Conservation (phyloP, 495 filamentous ascomycete genomes). For the Margaritispora aquatica region DNA sequence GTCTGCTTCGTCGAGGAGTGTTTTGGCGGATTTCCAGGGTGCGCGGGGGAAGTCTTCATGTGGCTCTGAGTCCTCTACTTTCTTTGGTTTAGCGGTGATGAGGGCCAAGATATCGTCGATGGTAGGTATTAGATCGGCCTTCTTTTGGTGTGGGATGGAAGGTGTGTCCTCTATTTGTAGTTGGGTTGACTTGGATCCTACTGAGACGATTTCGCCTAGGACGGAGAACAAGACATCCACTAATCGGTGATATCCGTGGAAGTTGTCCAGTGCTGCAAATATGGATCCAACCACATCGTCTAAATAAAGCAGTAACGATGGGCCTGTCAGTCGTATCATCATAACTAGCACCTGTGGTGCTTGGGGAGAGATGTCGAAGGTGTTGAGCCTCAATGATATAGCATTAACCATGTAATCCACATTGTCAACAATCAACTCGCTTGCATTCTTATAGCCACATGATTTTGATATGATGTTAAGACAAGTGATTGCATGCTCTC, state of each 20-base stretch:
- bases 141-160: constrained; percentile 31
- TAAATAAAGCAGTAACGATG: constrained; percentile 75
- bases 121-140: not conserved
- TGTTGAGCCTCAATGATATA: constrained; percentile 81
- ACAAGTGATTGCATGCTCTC: constrained; percentile 76
- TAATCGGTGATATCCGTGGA: constrained; percentile 85
- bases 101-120: constrained; percentile 26
- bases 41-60: constrained; percentile 28
- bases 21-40: constrained; percentile 25
- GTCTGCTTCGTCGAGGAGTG: constrained; percentile 23
- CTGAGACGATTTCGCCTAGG: constrained; percentile 72
- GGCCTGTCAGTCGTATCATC: constrained; percentile 87
- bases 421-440: constrained; percentile 81
- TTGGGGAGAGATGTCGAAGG: constrained; percentile 84
- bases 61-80: constrained; percentile 24
- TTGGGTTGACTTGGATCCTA: constrained; percentile 61
- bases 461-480: constrained; percentile 70
- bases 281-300: constrained; percentile 87
- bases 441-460: constrained; percentile 69
- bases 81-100: constrained; percentile 29
- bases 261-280: constrained; percentile 84
- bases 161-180: constrained; percentile 36
- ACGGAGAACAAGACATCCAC: constrained; percentile 83
- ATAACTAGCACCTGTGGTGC: constrained; percentile 87
- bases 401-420: constrained; percentile 96